These are phyloP conservation scores for Cladosporium sp. DNA, from an alignment of 2,329 filamentous ascomycete species.

Conservation along the genomic window DNA sequence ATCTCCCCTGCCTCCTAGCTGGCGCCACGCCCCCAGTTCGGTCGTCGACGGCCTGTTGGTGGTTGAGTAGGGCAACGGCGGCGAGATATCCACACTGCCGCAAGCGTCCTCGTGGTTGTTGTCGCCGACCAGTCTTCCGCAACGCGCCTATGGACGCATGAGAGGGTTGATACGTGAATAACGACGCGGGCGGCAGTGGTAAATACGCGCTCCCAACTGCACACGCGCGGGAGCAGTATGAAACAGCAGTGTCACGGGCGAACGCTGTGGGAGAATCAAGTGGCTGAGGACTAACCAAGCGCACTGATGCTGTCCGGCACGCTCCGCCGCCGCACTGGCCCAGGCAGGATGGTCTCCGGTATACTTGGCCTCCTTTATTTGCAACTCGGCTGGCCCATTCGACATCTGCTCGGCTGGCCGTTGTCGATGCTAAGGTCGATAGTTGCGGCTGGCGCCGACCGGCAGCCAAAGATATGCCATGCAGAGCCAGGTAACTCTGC, in stretches of 20 bases:
- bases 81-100: too few species aligned
- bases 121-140: too few species aligned
- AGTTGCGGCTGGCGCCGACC: constrained; percentile 10
- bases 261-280: neutral
- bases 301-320: too few species aligned
- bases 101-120: too few species aligned
- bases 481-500: neutral
- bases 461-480: neutral
- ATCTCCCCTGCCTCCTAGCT: too few species aligned
- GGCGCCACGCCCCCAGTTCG: too few species aligned
- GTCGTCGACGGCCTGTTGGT: too few species aligned
- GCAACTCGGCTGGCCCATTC: constrained; percentile 8
- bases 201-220: neutral
- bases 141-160: too few species aligned
- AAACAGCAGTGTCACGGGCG: constrained; percentile 3
- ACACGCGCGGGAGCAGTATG: constrained; percentile 1
- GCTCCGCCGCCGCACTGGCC: too few species aligned
- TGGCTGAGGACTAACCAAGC: constrained; percentile 7
- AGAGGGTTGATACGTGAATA: too few species aligned
- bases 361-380: constrained; percentile 9
- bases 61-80: too few species aligned
- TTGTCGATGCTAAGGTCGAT: neutral
- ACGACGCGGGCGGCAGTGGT: too few species aligned
- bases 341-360: neutral
- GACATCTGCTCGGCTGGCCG: constrained; percentile 3